These are phyloP conservation scores for Tetrapisispora nanseiensis DNA, from an alignment of 805 yeast genomes.

Conservation along the genomic window DNA sequence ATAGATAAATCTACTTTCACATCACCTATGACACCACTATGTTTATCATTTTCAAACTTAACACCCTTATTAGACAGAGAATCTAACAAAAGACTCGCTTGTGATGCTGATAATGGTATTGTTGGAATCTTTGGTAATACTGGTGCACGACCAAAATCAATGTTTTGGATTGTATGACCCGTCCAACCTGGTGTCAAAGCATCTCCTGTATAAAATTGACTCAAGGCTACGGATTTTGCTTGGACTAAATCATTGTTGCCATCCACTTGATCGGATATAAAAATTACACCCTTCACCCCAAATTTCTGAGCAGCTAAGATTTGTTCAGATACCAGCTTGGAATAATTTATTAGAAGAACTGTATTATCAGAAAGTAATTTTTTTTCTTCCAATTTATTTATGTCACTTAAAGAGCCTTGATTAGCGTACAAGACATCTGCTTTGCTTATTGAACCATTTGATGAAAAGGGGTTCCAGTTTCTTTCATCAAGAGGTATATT, in stretches of 20 bases:
- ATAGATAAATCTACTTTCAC: conserved; percentile 26
- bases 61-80: conserved; percentile 18
- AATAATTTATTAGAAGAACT: conserved; percentile 55
- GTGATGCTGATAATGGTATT: conserved; percentile 67
- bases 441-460: conserved; percentile 40
- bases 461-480: conserved; percentile 64
- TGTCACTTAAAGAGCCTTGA: conserved; percentile 54
- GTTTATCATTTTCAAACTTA: conserved; percentile 13
- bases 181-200: conserved; percentile 68
- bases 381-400: conserved; percentile 31
- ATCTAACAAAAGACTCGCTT: conserved; percentile 38
- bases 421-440: conserved; percentile 55
- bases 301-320: conserved; percentile 42
- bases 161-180: conserved; percentile 35
- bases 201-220: conserved; percentile 65
- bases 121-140: conserved; percentile 65
- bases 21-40: conserved; percentile 16
- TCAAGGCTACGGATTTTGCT: conserved; percentile 42
- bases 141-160: conserved; percentile 37
- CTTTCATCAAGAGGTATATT: conserved; percentile 14
- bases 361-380: conserved; percentile 34
- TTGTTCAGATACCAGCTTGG: conserved; percentile 41
- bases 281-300: conserved; percentile 59
- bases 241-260: conserved; percentile 28
- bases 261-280: conserved; percentile 41